A percentile compares a stretch with the other conserved stretches of the same genome.
These are phyloP conservation scores for Candida mattraensis DNA, from an alignment of 805 yeast genomes.

Conservation along the genomic window DNA sequence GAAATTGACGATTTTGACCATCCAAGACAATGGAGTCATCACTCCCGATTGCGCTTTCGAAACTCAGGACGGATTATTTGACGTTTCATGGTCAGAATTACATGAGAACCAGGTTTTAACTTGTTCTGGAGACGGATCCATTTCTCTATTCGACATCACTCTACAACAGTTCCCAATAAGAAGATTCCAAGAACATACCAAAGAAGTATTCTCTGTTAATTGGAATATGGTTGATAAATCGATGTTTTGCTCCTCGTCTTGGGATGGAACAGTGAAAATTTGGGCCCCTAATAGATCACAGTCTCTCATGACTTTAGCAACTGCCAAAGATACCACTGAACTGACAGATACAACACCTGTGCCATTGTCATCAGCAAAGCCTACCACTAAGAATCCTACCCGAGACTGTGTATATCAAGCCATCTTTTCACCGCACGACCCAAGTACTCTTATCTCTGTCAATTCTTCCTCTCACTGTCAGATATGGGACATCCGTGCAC, in stretches of 20 bases:
- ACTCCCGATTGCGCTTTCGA: conserved; percentile 60
- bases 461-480: conserved; percentile 74
- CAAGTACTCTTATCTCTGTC: conserved; percentile 64
- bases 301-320: conserved; percentile 56
- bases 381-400: conserved; percentile 33
- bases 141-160: conserved; percentile 76
- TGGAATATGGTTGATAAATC: conserved; percentile 45
- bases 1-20: conserved; percentile 65
- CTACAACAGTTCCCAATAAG: conserved; percentile 68
- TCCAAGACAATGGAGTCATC: conserved; percentile 65
- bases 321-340: conserved; percentile 26
- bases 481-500: conserved; percentile 77
- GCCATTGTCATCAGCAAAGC: conserved; percentile 40
- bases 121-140: conserved; percentile 88
- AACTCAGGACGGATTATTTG: conserved; percentile 92
- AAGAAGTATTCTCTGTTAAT: conserved; percentile 38
- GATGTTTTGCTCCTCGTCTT: conserved; percentile 73
- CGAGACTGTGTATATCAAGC: conserved; percentile 77
- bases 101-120: conserved; percentile 84
- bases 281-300: conserved; percentile 67
- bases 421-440: conserved; percentile 80
- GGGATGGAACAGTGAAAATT: conserved; percentile 88
- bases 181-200: conserved; percentile 72
- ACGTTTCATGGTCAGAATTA: conserved; percentile 83
- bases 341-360: conserved; percentile 14